phyloP scores from a whole-genome alignment of 192 early-diverging fungal species.

The Backusella sp. region DNA sequence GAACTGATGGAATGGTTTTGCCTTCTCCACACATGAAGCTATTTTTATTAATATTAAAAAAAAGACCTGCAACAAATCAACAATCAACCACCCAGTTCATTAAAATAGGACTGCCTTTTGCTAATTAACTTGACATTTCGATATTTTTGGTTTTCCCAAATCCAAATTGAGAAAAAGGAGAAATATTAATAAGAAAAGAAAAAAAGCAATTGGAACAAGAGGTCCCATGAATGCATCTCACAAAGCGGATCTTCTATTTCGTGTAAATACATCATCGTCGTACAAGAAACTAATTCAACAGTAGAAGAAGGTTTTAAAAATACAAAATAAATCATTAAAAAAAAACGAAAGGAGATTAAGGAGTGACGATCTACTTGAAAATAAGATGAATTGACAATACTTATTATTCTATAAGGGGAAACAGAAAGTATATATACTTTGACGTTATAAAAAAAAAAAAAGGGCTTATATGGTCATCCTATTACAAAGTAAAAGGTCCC shows the following conservation, averaged over 20 bases:
- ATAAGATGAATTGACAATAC: not conserved
- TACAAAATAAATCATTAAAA: not conserved
- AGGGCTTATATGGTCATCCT: not conserved
- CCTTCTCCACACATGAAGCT: not conserved
- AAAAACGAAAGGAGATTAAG: not conserved
- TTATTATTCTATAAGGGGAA: not conserved
- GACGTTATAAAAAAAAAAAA: not conserved
- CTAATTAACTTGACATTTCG: not conserved
- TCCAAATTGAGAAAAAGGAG: not conserved
- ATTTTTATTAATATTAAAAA: not conserved
- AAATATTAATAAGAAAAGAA: not conserved
- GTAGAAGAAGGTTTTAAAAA: not conserved
- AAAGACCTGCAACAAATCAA: not conserved
- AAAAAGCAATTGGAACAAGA: not conserved
- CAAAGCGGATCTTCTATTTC: not conserved
- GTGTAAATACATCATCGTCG: not conserved
- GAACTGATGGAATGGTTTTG: not conserved
- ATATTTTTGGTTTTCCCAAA: not conserved
- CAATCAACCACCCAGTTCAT: not conserved
- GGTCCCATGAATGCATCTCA: slow-evolving; percentile 5
- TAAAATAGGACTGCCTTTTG: not conserved
- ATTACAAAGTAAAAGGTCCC: not conserved
- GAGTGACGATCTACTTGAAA: not conserved
- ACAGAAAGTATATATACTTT: too few species aligned
- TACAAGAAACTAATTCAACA: not conserved